Base-by-base conservation (phyloP, 495 filamentous ascomycete genomes). In the Rostrohypoxylon terebratum region DNA sequence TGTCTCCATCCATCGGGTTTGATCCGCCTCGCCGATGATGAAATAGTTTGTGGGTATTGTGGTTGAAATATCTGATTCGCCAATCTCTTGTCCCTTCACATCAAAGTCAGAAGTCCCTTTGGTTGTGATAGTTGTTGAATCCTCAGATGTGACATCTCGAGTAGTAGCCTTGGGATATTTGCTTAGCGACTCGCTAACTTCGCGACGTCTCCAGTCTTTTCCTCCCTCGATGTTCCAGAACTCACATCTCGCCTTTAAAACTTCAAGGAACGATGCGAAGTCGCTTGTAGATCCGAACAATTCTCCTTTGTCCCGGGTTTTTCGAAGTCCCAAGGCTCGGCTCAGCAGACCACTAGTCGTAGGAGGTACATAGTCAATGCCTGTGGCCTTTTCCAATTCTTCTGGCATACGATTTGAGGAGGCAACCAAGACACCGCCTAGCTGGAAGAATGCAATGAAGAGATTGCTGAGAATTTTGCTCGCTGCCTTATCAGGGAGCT, bases 351-450 rank as follows among this genome's bases (percentile, higher is more conserved):
- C 83, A 9, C 87, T 75, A 16, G 80, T 77, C 5, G 82, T 78
- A 0, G 89, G 87, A 8, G 84, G 78, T 9, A 79, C 68, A 71
- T 88, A 90, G 45, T 88, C 85, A 36, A 87, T 78, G 0, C 91
- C 91, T 0, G 86, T 85, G 1, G 90, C 90, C 63, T 90, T 91
- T 25, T 88, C 88, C 51, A 93, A 77, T 70, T 92, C 90, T 63
- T 92, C 90, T 0, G 90, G 90, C 88, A 92, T 89, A 36, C 91
- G 84, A 76, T 93, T 93, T 4, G 88, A 90, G 1, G 90, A 91
- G 1, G 90, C 90, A 54, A 93, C 81, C 4, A 93, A 81, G 5
- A 93, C 91, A 28, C 91, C 91, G 0, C 91, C 91, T 4, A 93
- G 80, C 57, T 91, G 89, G 71, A 92, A 93, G 75, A 93, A 92